phyloP scores from a whole-genome alignment of 2,329 filamentous ascomycete species.

The Massarina eburnea region DNA sequence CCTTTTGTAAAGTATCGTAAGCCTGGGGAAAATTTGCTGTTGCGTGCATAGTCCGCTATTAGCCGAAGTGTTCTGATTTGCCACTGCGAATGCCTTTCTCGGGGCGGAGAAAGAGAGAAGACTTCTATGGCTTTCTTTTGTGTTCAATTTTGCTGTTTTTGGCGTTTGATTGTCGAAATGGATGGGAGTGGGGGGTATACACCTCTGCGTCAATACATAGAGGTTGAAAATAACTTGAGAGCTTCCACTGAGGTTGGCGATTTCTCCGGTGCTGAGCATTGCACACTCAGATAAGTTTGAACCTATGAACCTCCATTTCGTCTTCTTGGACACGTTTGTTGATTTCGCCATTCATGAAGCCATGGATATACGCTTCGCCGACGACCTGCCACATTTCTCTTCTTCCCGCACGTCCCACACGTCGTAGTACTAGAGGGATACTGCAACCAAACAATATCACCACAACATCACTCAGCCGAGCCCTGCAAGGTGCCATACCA shows the following conservation, averaged over 20 bases:
- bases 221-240: too few species aligned
- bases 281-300: conserved; percentile 21
- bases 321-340: conserved; percentile 13
- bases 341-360: conserved; percentile 33
- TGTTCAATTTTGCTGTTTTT: too few species aligned
- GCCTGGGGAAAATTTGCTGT: neutral
- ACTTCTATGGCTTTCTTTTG: too few species aligned
- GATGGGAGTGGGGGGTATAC: too few species aligned
- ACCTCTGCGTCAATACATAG: too few species aligned
- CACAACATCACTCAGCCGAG: conserved; percentile 29
- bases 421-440: conserved; percentile 37
- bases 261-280: too few species aligned
- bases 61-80: too few species aligned
- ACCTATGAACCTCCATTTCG: conserved; percentile 8
- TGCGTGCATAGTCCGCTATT: neutral
- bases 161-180: too few species aligned
- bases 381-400: conserved; percentile 27
- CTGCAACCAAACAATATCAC: conserved; percentile 39
- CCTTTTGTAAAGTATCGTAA: too few species aligned
- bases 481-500: conserved; percentile 33
- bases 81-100: too few species aligned
- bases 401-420: conserved; percentile 1
- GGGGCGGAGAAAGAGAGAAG: too few species aligned
- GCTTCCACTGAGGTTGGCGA: too few species aligned
- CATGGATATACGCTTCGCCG: conserved; percentile 31